Evolutionary conservation across 495 filamentous ascomycete genomes (phyloP).

Genomic region (Talaromyces nanjingensis): DNA sequence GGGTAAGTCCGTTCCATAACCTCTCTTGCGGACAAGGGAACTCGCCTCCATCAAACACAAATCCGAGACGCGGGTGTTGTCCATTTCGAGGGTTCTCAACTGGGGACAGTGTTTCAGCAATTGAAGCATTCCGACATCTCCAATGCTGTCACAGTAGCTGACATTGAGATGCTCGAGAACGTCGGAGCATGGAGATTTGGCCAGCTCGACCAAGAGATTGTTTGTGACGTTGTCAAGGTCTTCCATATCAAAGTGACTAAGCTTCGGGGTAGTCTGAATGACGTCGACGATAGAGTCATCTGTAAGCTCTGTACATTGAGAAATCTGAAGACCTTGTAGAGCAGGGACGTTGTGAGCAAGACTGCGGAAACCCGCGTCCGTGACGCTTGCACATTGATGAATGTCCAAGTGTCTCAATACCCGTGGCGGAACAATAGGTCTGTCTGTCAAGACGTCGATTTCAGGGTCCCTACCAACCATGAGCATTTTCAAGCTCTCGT

Average conservation of each 20-base stretch:
- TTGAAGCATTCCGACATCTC: slow-evolving; percentile 78
- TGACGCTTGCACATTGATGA: slow-evolving; percentile 66
- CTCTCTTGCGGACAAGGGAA: slow-evolving; percentile 60
- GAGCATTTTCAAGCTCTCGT: slow-evolving; percentile 62
- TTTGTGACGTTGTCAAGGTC: slow-evolving; percentile 77
- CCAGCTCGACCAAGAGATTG: slow-evolving; percentile 59
- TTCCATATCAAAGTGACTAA: slow-evolving; percentile 87
- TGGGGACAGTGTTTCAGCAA: slow-evolving; percentile 67
- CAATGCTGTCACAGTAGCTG: slow-evolving; percentile 80
- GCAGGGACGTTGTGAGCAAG: slow-evolving; percentile 70
- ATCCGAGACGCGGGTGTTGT: slow-evolving; percentile 89
- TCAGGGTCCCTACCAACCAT: slow-evolving; percentile 66
- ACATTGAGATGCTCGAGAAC: slow-evolving; percentile 74
- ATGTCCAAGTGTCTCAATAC: slow-evolving; percentile 80
- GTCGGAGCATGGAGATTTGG: slow-evolving; percentile 64
- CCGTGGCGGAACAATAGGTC: slow-evolving; percentile 70
- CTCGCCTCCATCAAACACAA: slow-evolving; percentile 84
- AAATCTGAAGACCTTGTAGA: slow-evolving; percentile 75
- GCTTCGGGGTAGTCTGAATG: slow-evolving; percentile 61
- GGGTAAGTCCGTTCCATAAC: slow-evolving; percentile 45
- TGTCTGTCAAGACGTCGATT: slow-evolving; percentile 68
- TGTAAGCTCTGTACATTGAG: slow-evolving; percentile 60
- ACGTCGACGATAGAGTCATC: slow-evolving; percentile 68
- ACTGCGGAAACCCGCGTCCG: slow-evolving; percentile 57
- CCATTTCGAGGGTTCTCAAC: slow-evolving; percentile 72